Conservation (phyloP, 129 eudicot genomes). For the Daucus carota region DNA sequence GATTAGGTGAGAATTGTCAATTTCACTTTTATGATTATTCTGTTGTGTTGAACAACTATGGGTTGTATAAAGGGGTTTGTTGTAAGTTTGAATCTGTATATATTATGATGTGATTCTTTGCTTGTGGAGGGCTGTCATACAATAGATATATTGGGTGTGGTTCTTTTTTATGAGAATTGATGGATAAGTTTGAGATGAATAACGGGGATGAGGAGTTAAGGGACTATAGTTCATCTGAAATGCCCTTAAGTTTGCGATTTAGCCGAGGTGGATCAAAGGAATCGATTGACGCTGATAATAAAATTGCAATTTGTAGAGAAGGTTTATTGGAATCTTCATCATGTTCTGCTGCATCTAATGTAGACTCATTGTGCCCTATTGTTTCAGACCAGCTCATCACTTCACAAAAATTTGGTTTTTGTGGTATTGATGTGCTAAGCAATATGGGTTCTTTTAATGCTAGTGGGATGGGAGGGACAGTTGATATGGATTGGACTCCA, state of each 20-base stretch:
- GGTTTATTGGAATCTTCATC: constrained; percentile 32
- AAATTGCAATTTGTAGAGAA: constrained; percentile 24
- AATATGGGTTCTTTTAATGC: constrained; percentile 29
- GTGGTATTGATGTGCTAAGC: constrained; percentile 46
- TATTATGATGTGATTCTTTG: constrained; percentile 6
- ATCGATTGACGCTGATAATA: constrained; percentile 36
- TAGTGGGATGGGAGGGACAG: constrained; percentile 14
- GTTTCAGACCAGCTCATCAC: constrained; percentile 54
- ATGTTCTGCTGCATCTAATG: constrained; percentile 39
- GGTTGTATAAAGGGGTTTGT: constrained; percentile 9
- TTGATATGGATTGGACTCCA: constrained; percentile 36
- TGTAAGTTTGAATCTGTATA: constrained; percentile 13
- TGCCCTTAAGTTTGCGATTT: constrained; percentile 57
- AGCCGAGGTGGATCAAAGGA: constrained; percentile 36
- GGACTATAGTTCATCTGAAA: constrained; percentile 32
- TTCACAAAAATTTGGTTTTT: constrained; percentile 43
- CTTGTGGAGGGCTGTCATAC: constrained; percentile 5
- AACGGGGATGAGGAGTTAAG: constrained; percentile 39
- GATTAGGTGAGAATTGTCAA: background rate
- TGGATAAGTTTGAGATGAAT: constrained; percentile 46
- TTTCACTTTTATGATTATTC: background rate
- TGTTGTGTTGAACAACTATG: constrained; percentile 1
- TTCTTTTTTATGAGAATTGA: background rate
- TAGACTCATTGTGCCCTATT: constrained; percentile 40
- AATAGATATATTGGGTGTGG: constrained; percentile 18